These are phyloP conservation scores for Backusella tarrabulga DNA, from an alignment of 192 early-diverging fungal species.

Conservation along the genomic window DNA sequence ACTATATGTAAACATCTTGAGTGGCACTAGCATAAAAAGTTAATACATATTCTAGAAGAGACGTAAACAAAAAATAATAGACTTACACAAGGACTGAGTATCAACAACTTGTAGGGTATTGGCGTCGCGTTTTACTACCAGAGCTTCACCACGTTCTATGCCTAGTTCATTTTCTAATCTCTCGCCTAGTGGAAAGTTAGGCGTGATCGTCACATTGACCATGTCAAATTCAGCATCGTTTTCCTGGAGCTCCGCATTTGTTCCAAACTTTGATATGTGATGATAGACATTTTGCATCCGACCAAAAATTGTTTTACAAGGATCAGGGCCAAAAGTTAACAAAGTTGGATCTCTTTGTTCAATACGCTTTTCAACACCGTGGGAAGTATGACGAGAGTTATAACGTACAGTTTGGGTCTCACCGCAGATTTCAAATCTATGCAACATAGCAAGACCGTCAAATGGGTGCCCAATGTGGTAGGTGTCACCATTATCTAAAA, in stretches of 20 bases:
- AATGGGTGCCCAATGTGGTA: slow-evolving; percentile 37
- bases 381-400: slow-evolving; percentile 34
- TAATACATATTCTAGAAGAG: background rate
- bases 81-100: slow-evolving; percentile 28
- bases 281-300: slow-evolving; percentile 32
- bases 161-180: slow-evolving; percentile 23
- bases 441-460: slow-evolving; percentile 39
- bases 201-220: slow-evolving; percentile 41
- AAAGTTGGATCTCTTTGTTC: slow-evolving; percentile 29
- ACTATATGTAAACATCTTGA: slow-evolving; percentile 38
- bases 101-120: slow-evolving; percentile 38
- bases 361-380: slow-evolving; percentile 34
- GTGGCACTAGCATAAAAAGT: slow-evolving; percentile 22
- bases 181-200: slow-evolving; percentile 37
- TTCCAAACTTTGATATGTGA: slow-evolving; percentile 29
- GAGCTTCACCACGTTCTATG: slow-evolving; percentile 20
- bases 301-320: slow-evolving; percentile 34
- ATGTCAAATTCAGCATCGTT: slow-evolving; percentile 37
- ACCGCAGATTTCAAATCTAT: slow-evolving; percentile 31
- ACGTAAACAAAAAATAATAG: background rate
- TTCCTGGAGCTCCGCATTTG: slow-evolving; percentile 22
- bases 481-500: slow-evolving; percentile 34
- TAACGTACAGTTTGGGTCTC: slow-evolving; percentile 23
- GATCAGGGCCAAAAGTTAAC: slow-evolving; percentile 41
- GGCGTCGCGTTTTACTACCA: slow-evolving; percentile 39